Conservation (phyloP, 2,329 filamentous ascomycete genomes). For the Penicillium sp. region DNA sequence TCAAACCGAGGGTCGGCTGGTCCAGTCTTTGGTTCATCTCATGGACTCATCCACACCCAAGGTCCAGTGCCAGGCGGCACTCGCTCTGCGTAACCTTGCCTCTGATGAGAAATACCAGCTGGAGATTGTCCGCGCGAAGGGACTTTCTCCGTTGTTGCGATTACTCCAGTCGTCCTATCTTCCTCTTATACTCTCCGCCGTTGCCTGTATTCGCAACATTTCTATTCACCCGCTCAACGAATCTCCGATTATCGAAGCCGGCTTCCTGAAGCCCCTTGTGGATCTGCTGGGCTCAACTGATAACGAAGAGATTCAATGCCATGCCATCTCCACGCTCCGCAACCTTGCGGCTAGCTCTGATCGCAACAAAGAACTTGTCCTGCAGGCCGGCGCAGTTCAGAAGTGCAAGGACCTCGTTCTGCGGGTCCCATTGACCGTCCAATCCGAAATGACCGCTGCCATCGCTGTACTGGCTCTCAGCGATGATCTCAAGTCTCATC, state of each 20-base stretch:
- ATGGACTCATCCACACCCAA: constrained; percentile 98
- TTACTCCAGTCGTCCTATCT: constrained; percentile 94
- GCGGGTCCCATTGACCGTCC: constrained; percentile 87
- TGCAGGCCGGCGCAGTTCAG: constrained; percentile 94
- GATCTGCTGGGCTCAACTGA: constrained; percentile 92
- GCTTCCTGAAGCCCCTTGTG: constrained; percentile 89
- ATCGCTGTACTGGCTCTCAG: constrained; percentile 94
- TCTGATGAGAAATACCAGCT: constrained; percentile 99
- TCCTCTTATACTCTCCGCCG: constrained; percentile 90
- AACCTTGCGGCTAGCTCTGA: constrained; percentile 97
- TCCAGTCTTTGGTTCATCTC: constrained; percentile 88
- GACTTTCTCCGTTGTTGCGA: constrained; percentile 78
- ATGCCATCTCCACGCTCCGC: constrained; percentile 93
- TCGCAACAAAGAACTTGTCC: constrained; percentile 94
- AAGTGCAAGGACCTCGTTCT: constrained; percentile 98
- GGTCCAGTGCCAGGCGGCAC: constrained; percentile 93
- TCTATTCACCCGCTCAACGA: constrained; percentile 98
- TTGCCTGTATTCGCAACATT: constrained; percentile 97
- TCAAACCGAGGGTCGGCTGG: constrained; percentile 83
- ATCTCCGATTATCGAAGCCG: constrained; percentile 96
- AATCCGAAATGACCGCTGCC: constrained; percentile 99
- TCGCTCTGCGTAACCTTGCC: constrained; percentile 89
- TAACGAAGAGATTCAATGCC: constrained; percentile 98
- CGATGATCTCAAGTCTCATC: constrained; percentile 89
- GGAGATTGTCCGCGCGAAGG: constrained; percentile 88